These are phyloP conservation scores for Silene uniflora DNA, from an alignment of 148 eudicot genomes.

Conservation along the genomic window DNA sequence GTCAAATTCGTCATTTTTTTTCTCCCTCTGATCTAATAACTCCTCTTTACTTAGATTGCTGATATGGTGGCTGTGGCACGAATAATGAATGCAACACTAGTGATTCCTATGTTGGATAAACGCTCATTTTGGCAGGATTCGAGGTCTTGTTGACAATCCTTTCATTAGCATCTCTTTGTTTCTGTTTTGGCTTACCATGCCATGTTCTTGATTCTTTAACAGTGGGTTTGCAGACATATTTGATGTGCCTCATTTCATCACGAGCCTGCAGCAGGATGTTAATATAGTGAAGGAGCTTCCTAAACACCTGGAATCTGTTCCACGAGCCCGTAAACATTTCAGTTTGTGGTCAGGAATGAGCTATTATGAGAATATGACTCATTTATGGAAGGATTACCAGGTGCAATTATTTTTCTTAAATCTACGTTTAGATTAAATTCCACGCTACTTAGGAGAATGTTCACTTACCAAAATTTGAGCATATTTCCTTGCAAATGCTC, in stretches of 20 bases:
- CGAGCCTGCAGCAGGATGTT: constrained; percentile 62
- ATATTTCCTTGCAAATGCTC: neutral
- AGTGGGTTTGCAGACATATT: constrained; percentile 81
- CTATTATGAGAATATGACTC: constrained; percentile 77
- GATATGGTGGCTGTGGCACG: constrained; percentile 97
- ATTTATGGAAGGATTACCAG: constrained; percentile 74
- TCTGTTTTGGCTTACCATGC: constrained; percentile 16
- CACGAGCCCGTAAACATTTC: constrained; percentile 92
- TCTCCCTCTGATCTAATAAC: constrained; percentile 18
- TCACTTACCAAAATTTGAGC: neutral
- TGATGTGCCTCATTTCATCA: constrained; percentile 65
- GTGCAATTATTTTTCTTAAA: constrained; percentile 22
- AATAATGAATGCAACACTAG: constrained; percentile 82
- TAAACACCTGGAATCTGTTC: constrained; percentile 56
- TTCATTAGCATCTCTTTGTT: constrained; percentile 2
- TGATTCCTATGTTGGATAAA: constrained; percentile 83
- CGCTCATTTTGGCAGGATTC: constrained; percentile 93
- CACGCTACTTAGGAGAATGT: neutral
- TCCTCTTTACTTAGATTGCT: constrained; percentile 54
- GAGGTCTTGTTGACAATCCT: constrained; percentile 44
- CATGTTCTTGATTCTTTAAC: constrained; percentile 26
- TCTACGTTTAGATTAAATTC: neutral
- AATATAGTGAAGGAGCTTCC: constrained; percentile 76
- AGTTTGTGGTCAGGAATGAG: constrained; percentile 74
- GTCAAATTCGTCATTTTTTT: neutral